phyloP scores from a whole-genome alignment of 2,329 filamentous ascomycete species.

The Tolypocladium amazonense region DNA sequence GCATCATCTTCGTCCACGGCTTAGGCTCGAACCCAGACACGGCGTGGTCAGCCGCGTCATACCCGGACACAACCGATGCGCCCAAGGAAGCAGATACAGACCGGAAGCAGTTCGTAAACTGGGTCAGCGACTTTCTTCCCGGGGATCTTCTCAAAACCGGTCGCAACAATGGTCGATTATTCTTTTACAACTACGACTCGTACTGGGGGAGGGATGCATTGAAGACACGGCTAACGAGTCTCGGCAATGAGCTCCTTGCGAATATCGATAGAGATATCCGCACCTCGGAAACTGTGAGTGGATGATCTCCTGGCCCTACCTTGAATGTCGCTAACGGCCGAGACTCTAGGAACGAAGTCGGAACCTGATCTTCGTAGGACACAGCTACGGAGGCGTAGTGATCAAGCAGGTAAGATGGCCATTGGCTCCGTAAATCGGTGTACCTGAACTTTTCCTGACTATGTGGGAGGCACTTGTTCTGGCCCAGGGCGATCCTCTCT shows the following conservation, averaged over 20 bases:
- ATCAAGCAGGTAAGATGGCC: not conserved
- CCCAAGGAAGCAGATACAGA: not conserved
- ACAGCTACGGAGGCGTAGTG: not conserved
- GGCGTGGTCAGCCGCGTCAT: not conserved
- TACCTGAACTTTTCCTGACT: not conserved
- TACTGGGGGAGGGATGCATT: not conserved
- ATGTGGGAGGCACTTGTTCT: not conserved
- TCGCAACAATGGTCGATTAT: not conserved
- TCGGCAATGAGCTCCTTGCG: not conserved
- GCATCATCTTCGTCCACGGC: not conserved
- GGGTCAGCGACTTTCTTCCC: not conserved
- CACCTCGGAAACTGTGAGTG: not conserved
- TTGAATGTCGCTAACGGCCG: not conserved
- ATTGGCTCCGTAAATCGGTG: not conserved
- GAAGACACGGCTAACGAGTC: not conserved
- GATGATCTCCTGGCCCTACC: not conserved
- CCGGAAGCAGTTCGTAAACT: not conserved
- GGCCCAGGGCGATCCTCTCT: not conserved
- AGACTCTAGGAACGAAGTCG: not conserved
- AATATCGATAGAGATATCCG: not conserved
- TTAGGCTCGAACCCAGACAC: not conserved
- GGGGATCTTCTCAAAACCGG: not conserved
- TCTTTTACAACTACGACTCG: not conserved
- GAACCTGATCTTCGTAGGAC: not conserved
- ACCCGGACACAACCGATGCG: no score